Percentiles rank a stretch among this genome's conserved stretches.
Conservation (phyloP, 345 rosid species). For the Rhodamnia argentea region DNA sequence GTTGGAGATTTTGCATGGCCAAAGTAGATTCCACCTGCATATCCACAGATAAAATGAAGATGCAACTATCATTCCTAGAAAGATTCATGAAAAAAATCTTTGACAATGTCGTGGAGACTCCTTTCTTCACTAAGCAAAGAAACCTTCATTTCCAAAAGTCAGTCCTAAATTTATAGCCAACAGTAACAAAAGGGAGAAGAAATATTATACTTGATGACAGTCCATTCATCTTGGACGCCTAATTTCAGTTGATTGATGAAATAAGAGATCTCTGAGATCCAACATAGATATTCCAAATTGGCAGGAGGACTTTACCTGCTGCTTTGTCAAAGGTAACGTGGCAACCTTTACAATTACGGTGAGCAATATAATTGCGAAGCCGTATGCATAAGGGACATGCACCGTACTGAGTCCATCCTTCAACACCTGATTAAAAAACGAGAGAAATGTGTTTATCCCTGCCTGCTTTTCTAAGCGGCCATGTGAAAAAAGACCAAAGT, state of each 20-base stretch:
- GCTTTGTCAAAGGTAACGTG: slow-evolving; percentile 82
- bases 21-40: slow-evolving; percentile 87
- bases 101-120: neutral
- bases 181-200: neutral
- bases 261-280: neutral
- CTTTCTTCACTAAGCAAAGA: neutral
- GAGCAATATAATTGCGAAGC: slow-evolving; percentile 86
- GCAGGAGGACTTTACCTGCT: slow-evolving; percentile 41
- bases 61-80: neutral
- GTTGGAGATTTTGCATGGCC: slow-evolving; percentile 98
- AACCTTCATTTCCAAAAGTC: neutral
- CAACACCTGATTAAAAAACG: slow-evolving; percentile 39
- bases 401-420: slow-evolving; percentile 70
- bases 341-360: slow-evolving; percentile 76
- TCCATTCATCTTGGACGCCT: neutral
- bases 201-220: neutral
- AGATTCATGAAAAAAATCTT: neutral
- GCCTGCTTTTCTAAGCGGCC: neutral
- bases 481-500: neutral
- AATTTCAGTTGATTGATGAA: neutral
- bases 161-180: neutral
- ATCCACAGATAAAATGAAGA: neutral
- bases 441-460: neutral
- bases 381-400: slow-evolving; percentile 86
- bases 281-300: neutral